Conservation (phyloP, 306 rosid species). For the Adenanthera pavonina region DNA sequence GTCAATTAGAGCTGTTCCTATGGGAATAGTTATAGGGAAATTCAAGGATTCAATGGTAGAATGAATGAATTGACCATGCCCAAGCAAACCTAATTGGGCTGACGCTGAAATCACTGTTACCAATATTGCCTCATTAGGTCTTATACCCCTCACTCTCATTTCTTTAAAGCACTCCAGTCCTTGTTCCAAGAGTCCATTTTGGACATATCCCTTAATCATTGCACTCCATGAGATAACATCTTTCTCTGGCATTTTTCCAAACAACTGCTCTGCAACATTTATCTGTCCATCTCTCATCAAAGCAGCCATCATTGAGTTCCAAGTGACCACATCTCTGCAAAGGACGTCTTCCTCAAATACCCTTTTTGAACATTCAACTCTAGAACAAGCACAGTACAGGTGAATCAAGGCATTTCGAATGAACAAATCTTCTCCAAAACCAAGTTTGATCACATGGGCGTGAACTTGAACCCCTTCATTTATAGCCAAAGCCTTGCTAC, state of each 20-base stretch:
- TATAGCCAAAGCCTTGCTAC: conserved; percentile 48
- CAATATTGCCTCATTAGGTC: conserved; percentile 68
- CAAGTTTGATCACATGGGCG: conserved; percentile 56
- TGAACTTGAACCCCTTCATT: conserved; percentile 66
- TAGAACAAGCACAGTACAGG: conserved; percentile 53
- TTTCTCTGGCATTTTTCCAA: conserved; percentile 67
- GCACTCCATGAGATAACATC: conserved; percentile 85
- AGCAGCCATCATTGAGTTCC: conserved; percentile 72
- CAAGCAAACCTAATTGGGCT: conserved; percentile 71
- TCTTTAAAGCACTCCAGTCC: conserved; percentile 66
- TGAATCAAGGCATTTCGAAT: conserved; percentile 71
- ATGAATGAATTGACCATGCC: conserved; percentile 60
- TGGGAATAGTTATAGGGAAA: conserved; percentile 50
- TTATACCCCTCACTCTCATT: conserved; percentile 56
- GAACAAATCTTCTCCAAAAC: conserved; percentile 58
- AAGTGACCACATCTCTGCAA: conserved; percentile 67
- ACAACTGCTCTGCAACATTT: conserved; percentile 60
- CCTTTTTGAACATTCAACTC: conserved; percentile 45
- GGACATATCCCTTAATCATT: conserved; percentile 76
- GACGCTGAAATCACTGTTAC: conserved; percentile 67
- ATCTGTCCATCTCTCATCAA: conserved; percentile 58
- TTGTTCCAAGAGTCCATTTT: conserved; percentile 59
- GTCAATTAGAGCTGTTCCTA: conserved; percentile 76
- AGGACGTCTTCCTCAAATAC: conserved; percentile 60
- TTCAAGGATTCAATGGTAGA: conserved; percentile 54